Evolutionary conservation across 192 early-diverging fungal species (phyloP).

Genomic region (Backusella mclennaniae): DNA sequence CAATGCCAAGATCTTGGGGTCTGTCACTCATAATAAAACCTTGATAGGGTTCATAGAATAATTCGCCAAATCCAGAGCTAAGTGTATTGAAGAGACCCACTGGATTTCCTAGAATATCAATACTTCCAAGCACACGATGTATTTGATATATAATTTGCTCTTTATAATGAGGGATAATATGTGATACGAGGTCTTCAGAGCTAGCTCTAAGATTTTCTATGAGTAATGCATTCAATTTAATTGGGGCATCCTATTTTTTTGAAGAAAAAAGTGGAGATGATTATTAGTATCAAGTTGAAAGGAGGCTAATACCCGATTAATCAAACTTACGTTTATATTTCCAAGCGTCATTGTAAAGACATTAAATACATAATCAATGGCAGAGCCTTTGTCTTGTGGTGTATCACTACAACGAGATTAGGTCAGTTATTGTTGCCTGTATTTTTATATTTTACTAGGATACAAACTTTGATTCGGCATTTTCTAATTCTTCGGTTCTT

Average conservation of each 20-base stretch:
- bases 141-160: conserved; percentile 76
- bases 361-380: conserved; percentile 55
- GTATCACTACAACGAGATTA: conserved; percentile 1
- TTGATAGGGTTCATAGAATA: conserved; percentile 91
- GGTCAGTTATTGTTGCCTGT: background rate
- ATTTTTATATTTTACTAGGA: background rate
- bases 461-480: conserved; percentile 54
- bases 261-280: background rate
- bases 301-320: background rate
- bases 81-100: conserved; percentile 88
- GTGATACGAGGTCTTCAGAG: conserved; percentile 56
- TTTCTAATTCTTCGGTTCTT: conserved; percentile 55
- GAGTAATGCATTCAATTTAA: conserved; percentile 75
- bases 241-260: conserved; percentile 59
- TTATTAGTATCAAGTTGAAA: background rate
- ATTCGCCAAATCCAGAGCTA: conserved; percentile 82
- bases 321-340: conserved; percentile 65
- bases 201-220: conserved; percentile 77
- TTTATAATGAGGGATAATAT: conserved; percentile 73
- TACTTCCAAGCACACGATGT: conserved; percentile 74
- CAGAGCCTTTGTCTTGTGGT: conserved; percentile 14
- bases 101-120: conserved; percentile 82
- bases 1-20: conserved; percentile 84
- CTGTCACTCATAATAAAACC: conserved; percentile 85
- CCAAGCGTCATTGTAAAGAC: conserved; percentile 87